These are phyloP conservation scores for Fusarium sororula DNA, from an alignment of 2,329 filamentous ascomycete species.

Conservation along the genomic window DNA sequence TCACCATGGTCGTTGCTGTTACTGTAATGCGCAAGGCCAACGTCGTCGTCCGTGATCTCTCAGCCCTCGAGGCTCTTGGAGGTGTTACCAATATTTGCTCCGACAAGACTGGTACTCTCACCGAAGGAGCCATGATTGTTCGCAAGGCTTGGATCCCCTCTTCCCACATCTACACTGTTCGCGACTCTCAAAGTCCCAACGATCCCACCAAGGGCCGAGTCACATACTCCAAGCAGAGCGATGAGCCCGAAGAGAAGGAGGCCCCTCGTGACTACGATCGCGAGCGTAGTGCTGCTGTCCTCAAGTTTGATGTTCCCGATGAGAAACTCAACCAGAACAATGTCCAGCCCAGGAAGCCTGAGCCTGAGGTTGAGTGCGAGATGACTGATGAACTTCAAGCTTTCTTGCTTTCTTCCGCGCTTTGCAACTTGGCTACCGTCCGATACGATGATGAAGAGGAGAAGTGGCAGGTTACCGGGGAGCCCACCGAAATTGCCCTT, in stretches of 20 bases:
- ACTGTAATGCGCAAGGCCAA: slow-evolving; percentile 72
- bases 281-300: slow-evolving; percentile 66
- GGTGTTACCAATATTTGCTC: slow-evolving; percentile 79
- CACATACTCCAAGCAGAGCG: slow-evolving; percentile 53
- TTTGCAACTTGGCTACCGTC: slow-evolving; percentile 73
- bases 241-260: slow-evolving; percentile 48
- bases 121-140: slow-evolving; percentile 75
- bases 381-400: slow-evolving; percentile 61
- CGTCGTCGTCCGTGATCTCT: slow-evolving; percentile 72
- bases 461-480: slow-evolving; percentile 73
- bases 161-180: slow-evolving; percentile 66
- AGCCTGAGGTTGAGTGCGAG: slow-evolving; percentile 51
- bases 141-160: slow-evolving; percentile 72
- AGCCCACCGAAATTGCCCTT: slow-evolving; percentile 79
- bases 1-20: slow-evolving; percentile 74
- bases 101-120: slow-evolving; percentile 77
- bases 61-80: slow-evolving; percentile 74
- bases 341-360: slow-evolving; percentile 31
- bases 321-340: slow-evolving; percentile 58
- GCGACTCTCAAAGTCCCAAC: slow-evolving; percentile 67
- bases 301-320: slow-evolving; percentile 71
- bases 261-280: slow-evolving; percentile 65
- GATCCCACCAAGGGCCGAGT: slow-evolving; percentile 69
- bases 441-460: slow-evolving; percentile 62
- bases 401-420: slow-evolving; percentile 65